Evolutionary conservation across 1,284 basidiomycete species (phyloP).

Genomic region (Meripilus lineatus): DNA sequence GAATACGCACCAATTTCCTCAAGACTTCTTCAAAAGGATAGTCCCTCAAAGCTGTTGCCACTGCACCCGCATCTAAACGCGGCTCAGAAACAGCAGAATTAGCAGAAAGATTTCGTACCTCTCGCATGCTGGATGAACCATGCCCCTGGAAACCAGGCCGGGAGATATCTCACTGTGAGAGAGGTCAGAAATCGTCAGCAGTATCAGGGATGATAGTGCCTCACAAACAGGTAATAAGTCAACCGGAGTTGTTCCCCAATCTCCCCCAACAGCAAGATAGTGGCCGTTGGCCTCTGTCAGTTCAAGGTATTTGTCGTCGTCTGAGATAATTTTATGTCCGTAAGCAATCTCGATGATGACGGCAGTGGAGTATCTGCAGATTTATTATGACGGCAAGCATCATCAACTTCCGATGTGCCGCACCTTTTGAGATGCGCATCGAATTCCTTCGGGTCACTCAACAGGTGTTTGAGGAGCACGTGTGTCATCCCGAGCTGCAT

Average conservation of each 20-base stretch:
- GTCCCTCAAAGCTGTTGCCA: conserved; percentile 13
- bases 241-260: conserved; percentile 30
- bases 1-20: conserved; percentile 16
- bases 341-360: conserved; percentile 36
- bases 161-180: background rate
- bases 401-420: no score
- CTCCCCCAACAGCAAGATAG: conserved; percentile 44
- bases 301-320: conserved; percentile 22
- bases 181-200: background rate
- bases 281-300: conserved; percentile 42
- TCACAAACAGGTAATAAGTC: conserved; percentile 5
- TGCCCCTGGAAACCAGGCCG: background rate
- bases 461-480: conserved; percentile 3
- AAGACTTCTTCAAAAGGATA: conserved; percentile 18
- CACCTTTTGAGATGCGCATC: conserved; percentile 1
- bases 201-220: background rate
- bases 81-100: background rate
- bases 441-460: background rate
- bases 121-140: conserved; percentile 14
- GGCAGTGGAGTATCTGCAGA: conserved; percentile 26
- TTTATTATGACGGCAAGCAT: no score
- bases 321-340: conserved; percentile 25
- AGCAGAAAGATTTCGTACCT: conserved; percentile 2
- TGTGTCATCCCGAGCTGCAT: conserved; percentile 1
- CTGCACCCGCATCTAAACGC: no score